Evolutionary conservation across 805 yeast genomes (phyloP).

Genomic region (Candida dajiaensis): DNA sequence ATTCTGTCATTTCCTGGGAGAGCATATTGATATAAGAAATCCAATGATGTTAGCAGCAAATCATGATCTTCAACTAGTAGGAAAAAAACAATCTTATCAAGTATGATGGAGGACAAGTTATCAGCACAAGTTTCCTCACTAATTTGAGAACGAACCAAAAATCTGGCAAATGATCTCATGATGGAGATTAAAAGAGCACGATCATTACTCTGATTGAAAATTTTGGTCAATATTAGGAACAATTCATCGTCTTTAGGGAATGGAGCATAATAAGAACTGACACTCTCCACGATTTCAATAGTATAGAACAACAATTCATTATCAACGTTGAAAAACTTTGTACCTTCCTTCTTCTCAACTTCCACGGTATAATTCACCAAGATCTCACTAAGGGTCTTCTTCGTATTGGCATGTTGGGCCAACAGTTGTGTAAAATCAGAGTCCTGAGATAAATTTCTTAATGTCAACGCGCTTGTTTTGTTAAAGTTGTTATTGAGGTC

Average conservation of each 20-base stretch:
- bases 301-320: constrained; percentile 62
- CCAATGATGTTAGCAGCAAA: constrained; percentile 65
- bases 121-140: constrained; percentile 46
- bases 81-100: constrained; percentile 52
- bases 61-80: constrained; percentile 65
- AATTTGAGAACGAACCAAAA: constrained; percentile 54
- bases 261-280: constrained; percentile 77
- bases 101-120: constrained; percentile 36
- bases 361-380: constrained; percentile 26
- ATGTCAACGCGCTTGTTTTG: constrained; percentile 36
- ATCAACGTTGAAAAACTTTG: constrained; percentile 18
- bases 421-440: constrained; percentile 74
- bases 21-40: constrained; percentile 75
- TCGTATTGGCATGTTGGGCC: constrained; percentile 46
- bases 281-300: constrained; percentile 77
- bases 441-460: constrained; percentile 83
- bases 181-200: constrained; percentile 63
- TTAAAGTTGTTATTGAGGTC: constrained; percentile 13
- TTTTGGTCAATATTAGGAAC: constrained; percentile 47
- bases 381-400: constrained; percentile 37
- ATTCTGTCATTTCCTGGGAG: constrained; percentile 58
- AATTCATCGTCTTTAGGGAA: constrained; percentile 65
- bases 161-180: constrained; percentile 71
- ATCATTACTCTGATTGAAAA: constrained; percentile 53
- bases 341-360: constrained; percentile 23